Percentiles rank a stretch among this genome's conserved stretches.
These are phyloP conservation scores for Paraphysoderma sedebokerense DNA, from an alignment of 371 early-diverging fungal species.

Conservation along the genomic window DNA sequence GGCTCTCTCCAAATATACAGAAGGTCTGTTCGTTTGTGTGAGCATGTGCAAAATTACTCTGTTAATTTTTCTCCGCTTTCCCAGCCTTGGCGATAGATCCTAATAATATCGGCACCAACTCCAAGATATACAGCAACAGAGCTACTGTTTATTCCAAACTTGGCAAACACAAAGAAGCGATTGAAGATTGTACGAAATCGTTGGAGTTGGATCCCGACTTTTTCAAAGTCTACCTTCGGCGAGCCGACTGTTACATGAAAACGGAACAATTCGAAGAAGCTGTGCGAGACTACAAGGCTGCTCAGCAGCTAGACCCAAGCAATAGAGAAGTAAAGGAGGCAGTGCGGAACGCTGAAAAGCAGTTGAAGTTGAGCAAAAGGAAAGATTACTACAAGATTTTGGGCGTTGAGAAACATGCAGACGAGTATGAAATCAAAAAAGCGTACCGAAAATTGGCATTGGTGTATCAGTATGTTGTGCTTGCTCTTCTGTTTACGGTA, in stretches of 20 bases:
- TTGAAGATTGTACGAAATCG: constrained; percentile 48
- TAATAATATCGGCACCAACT: constrained; percentile 40
- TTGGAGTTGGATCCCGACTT: constrained; percentile 40
- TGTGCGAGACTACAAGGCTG: constrained; percentile 47
- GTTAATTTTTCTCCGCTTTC: too few relatives aligned
- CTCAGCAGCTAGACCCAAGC: constrained; percentile 37
- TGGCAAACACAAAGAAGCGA: constrained; percentile 37
- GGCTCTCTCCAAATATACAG: constrained; percentile 51
- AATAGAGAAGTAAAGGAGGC: constrained; percentile 46
- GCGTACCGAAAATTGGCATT: constrained; percentile 60
- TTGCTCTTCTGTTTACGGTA: too few relatives aligned
- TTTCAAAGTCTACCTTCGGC: constrained; percentile 54
- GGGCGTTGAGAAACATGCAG: constrained; percentile 33
- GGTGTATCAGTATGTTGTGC: too few relatives aligned
- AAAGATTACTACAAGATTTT: constrained; percentile 63
- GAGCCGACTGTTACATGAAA: constrained; percentile 60
- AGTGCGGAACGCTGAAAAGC: constrained; percentile 45
- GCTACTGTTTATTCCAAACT: constrained; percentile 50
- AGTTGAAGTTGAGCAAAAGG: constrained; percentile 20
- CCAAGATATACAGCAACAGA: constrained; percentile 57
- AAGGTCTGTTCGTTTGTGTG: too few relatives aligned
- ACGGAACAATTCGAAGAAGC: constrained; percentile 62
- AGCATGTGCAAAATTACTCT: too few relatives aligned
- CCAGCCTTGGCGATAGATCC: constrained; percentile 53
- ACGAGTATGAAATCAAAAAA: constrained; percentile 42